Percentiles rank a stretch among this genome's conserved stretches.
Conservation (phyloP, 1,139 yeast species). For the Taiozyma sp. region DNA sequence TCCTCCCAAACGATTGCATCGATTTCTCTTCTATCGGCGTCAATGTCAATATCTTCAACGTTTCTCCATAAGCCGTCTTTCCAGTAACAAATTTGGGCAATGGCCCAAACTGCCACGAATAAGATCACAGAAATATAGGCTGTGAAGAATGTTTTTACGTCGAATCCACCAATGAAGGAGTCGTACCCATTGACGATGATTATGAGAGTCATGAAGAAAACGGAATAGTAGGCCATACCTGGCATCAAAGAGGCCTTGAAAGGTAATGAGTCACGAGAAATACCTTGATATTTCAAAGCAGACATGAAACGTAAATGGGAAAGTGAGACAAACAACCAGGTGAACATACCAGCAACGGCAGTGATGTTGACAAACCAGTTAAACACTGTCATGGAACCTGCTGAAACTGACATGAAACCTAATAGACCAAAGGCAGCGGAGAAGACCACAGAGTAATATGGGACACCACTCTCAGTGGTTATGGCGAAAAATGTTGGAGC, state of each 20-base stretch:
- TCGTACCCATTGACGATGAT: slow-evolving; percentile 61
- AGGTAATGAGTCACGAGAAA: slow-evolving; percentile 60
- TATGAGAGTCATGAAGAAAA: slow-evolving; percentile 42
- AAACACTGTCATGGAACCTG: slow-evolving; percentile 65
- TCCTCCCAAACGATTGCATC: slow-evolving; percentile 53
- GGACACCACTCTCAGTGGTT: slow-evolving; percentile 62
- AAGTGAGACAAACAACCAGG: slow-evolving; percentile 64
- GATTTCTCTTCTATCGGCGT: slow-evolving; percentile 54
- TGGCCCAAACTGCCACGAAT: slow-evolving; percentile 41
- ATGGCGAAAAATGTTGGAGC: slow-evolving; percentile 45
- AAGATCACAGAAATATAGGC: slow-evolving; percentile 53
- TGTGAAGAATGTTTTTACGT: slow-evolving; percentile 48
- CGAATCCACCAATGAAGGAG: slow-evolving; percentile 46
- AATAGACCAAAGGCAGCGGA: slow-evolving; percentile 58
- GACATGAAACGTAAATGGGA: slow-evolving; percentile 64
- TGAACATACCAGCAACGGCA: slow-evolving; percentile 58
- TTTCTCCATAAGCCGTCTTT: slow-evolving; percentile 28
- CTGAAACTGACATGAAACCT: slow-evolving; percentile 63
- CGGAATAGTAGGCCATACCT: slow-evolving; percentile 52
- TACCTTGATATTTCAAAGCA: slow-evolving; percentile 50
- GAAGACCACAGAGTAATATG: slow-evolving; percentile 50
- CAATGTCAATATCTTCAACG: slow-evolving; percentile 56
- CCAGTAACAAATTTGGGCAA: slow-evolving; percentile 43
- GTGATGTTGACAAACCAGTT: slow-evolving; percentile 73
- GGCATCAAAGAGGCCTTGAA: slow-evolving; percentile 65